phyloP scores from a whole-genome alignment of 2,329 filamentous ascomycete species.

The Neopestalotiopsis clavispora region DNA sequence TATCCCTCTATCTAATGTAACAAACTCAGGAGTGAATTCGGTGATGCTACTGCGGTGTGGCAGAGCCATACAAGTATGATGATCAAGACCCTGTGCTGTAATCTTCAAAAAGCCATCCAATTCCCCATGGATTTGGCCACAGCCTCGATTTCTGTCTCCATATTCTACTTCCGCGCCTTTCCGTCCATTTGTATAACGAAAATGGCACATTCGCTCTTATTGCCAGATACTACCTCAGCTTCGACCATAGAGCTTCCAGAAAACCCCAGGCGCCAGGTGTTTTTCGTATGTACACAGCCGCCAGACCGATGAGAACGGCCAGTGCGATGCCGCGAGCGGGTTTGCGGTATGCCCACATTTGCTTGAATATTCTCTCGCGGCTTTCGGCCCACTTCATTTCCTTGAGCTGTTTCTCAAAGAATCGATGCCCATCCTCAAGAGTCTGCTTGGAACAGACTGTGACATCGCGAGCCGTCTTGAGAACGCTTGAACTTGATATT shows the following conservation, averaged over 20 bases:
- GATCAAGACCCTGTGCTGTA: no score
- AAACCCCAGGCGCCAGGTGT: conserved; percentile 36
- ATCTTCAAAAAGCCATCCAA: no score
- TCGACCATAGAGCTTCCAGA: conserved; percentile 10
- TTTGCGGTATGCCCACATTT: conserved; percentile 68
- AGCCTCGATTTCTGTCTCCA: not conserved
- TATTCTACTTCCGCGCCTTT: not conserved
- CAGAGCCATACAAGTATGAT: no score
- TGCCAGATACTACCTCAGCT: not conserved
- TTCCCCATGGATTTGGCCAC: no score
- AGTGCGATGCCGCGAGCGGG: conserved; percentile 66
- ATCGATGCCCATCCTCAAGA: conserved; percentile 66
- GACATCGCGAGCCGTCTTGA: conserved; percentile 77
- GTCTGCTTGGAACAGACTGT: conserved; percentile 57
- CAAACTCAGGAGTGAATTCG: no score
- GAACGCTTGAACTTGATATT: conserved; percentile 77
- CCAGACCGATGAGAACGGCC: conserved; percentile 68
- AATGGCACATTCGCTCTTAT: not conserved
- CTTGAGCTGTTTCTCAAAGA: conserved; percentile 73
- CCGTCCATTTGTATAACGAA: not conserved
- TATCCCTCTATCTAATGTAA: conserved; percentile 10
- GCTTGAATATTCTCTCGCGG: conserved; percentile 52
- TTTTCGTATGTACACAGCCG: conserved; percentile 71
- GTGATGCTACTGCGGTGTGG: no score
- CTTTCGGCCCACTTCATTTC: conserved; percentile 73